Evolutionary conservation across 306 rosid species (phyloP), one percentile per base, ranked within the genome.

Genomic region (Quercus engelmannii): DNA sequence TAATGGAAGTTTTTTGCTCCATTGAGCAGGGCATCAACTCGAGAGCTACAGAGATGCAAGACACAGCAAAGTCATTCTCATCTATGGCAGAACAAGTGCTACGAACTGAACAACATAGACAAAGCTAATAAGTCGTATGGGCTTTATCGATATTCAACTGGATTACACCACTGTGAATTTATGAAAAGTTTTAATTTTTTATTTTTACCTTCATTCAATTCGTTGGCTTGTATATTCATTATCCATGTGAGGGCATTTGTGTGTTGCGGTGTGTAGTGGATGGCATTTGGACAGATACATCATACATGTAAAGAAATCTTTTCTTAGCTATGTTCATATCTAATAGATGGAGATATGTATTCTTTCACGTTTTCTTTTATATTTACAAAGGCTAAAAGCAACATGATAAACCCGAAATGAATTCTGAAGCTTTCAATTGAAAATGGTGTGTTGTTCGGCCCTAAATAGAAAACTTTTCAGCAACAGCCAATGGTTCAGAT

Each of bases 51-150:
- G 92, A 92, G 18, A 91, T 94, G 91, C 91, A 92, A 84, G 93
- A 91, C 81, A 85, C 83, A 35, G 99, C 99, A 51, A 85, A 76
- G 75, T 91, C 99, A 59, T 92, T 92, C 82, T 95, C 97, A 73
- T 86, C 95, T 64, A 76, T 91, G 90, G 99, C 97, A 57, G 91
- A 85, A 23, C 92, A 91, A 74, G 83, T 92, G 77, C 89, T 91
- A 43, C 86, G 55, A 87, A 90, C 86, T 19, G 92, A 91, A 86
- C 92, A 85, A 17, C 90, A 86, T 14, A 87, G 56, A 70, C 88
- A 77, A 78, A 77, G 81, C 77, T 82, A 84, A 75, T 76, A 71
- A 85, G 57, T 55, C 28, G 5, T 49, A 49, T 49, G 54, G 17
- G 5, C 54, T 12, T 49, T 3, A 49, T 49, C 26, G 10, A 14